These are phyloP conservation scores for Colletotrichum magnum DNA, from an alignment of 2,329 filamentous ascomycete genomes.

Conservation along the genomic window DNA sequence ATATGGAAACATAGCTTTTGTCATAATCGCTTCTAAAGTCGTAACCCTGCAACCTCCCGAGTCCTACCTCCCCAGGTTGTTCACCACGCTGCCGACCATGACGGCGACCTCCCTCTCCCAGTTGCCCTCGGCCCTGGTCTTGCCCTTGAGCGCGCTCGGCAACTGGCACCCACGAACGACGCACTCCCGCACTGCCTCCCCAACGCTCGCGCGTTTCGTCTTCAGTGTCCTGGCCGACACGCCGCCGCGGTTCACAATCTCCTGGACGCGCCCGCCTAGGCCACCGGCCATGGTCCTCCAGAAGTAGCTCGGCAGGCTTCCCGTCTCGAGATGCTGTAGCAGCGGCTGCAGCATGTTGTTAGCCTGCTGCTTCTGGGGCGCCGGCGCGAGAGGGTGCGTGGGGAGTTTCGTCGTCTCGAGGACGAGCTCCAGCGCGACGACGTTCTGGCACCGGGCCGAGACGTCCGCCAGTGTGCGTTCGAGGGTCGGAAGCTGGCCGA, in stretches of 20 bases:
- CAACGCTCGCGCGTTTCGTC: conserved; percentile 80
- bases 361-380: conserved; percentile 47
- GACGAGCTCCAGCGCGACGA: conserved; percentile 87
- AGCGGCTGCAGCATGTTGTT: conserved; percentile 78
- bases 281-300: conserved; percentile 90
- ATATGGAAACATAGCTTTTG: not conserved
- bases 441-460: conserved; percentile 87
- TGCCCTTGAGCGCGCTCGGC: conserved; percentile 70
- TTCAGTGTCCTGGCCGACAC: conserved; percentile 85
- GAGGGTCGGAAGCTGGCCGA: conserved; percentile 84
- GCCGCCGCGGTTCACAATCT: conserved; percentile 86
- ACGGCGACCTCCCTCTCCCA: conserved; percentile 96
- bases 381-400: conserved; percentile 74
- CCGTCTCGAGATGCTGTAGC: conserved; percentile 85
- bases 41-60: not conserved
- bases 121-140: conserved; percentile 58
- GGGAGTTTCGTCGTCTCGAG: conserved; percentile 79
- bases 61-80: conserved; percentile 62
- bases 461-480: conserved; percentile 88
- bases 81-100: conserved; percentile 89
- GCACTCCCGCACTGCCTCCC: conserved; percentile 84
- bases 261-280: conserved; percentile 83
- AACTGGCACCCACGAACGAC: conserved; percentile 83
- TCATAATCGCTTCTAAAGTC: conserved; percentile 4
- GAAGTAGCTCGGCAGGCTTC: conserved; percentile 90